phyloP scores from a whole-genome alignment of 2,329 filamentous ascomycete species.

The Verticillium dahliae region DNA sequence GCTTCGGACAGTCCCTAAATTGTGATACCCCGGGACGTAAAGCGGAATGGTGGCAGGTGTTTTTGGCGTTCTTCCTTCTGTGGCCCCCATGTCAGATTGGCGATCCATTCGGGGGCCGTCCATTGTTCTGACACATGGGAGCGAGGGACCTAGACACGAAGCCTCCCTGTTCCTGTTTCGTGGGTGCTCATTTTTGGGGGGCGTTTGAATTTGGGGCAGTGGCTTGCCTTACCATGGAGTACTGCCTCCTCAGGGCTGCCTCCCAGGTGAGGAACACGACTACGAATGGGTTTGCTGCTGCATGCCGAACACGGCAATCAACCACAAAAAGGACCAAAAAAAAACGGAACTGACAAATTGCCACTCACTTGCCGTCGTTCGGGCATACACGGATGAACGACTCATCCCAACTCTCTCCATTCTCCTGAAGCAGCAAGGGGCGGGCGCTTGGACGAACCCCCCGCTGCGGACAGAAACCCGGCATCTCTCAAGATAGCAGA shows the following conservation, averaged over 20 bases:
- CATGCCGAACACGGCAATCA: not conserved
- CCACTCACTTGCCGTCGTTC: not conserved
- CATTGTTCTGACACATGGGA: conserved; percentile 29
- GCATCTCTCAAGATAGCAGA: not conserved
- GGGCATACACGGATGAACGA: not conserved
- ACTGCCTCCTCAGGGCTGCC: not conserved
- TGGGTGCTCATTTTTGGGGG: not conserved
- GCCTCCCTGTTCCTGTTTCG: conserved; percentile 7
- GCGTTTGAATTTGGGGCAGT: not conserved
- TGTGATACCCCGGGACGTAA: conserved; percentile 7
- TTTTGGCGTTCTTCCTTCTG: conserved; percentile 27
- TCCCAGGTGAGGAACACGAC: not conserved
- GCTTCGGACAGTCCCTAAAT: not conserved
- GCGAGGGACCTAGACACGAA: conserved; percentile 25
- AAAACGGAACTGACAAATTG: conserved; percentile 1
- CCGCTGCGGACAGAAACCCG: not conserved
- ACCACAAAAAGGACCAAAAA: not conserved
- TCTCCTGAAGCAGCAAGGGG: not conserved
- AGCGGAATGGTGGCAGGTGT: conserved; percentile 11
- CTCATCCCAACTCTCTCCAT: not conserved
- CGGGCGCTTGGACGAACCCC: not conserved
- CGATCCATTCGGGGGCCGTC: conserved; percentile 36
- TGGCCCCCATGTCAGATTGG: conserved; percentile 45
- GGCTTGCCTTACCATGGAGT: not conserved
- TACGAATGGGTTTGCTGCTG: not conserved